Conservation (phyloP, 768 basidiomycete species). For the Pholiota microspora region DNA sequence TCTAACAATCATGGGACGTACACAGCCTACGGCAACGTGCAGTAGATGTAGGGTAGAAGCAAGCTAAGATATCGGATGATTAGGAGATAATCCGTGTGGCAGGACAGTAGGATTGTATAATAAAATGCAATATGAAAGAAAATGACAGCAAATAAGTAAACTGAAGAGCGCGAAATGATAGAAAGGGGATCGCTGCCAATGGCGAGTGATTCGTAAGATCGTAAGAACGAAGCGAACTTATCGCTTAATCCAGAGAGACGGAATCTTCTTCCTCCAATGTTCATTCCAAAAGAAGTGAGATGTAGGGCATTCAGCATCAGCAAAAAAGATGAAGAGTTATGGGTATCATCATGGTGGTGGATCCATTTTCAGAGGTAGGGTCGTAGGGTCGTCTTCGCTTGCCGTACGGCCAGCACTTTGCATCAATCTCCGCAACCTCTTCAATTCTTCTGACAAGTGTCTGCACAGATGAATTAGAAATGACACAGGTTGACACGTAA, state of each 20-base stretch:
- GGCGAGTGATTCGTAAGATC: neutral
- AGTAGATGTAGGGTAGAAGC: neutral
- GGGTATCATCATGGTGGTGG: conserved; percentile 15
- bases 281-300: neutral
- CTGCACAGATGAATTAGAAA: conserved; percentile 32
- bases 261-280: conserved; percentile 8
- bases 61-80: neutral
- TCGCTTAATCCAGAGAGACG: neutral
- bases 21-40: neutral
- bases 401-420: conserved; percentile 41
- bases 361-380: conserved; percentile 2
- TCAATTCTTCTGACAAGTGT: conserved; percentile 59
- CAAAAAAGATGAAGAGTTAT: neutral
- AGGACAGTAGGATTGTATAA: neutral
- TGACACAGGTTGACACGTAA: conserved; percentile 7
- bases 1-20: neutral
- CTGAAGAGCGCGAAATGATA: neutral
- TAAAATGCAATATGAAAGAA: neutral
- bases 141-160: neutral
- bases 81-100: neutral
- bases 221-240: neutral
- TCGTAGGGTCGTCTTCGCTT: conserved; percentile 10
- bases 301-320: neutral
- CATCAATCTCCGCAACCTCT: conserved; percentile 72
- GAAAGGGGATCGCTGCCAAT: neutral